Conservation (phyloP, 1,139 yeast genomes). For the Taiozyma onychis region DNA sequence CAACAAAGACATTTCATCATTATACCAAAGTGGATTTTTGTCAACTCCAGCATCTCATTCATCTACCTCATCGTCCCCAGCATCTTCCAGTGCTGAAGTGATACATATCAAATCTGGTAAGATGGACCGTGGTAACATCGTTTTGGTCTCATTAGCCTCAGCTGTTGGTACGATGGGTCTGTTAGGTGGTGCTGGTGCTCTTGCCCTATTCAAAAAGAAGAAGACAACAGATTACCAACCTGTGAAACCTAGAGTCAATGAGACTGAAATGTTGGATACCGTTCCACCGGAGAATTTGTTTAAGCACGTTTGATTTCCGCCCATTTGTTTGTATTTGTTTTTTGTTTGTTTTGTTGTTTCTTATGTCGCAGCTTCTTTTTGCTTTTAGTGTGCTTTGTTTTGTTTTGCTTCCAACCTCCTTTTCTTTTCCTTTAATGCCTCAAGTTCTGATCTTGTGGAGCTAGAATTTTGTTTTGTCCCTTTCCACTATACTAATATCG, state of each 20-base stretch:
- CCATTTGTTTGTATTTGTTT: not conserved
- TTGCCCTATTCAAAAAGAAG: conserved; percentile 46
- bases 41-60: conserved; percentile 20
- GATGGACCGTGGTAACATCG: conserved; percentile 65
- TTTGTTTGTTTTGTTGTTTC: not conserved
- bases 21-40: conserved; percentile 25
- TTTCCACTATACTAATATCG: not conserved
- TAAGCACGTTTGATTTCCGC: conserved; percentile 25
- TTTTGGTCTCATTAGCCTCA: conserved; percentile 81
- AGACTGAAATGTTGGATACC: conserved; percentile 54
- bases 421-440: not conserved
- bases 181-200: conserved; percentile 57
- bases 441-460: not conserved
- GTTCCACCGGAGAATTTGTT: conserved; percentile 57
- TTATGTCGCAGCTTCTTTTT: not conserved
- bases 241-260: conserved; percentile 43
- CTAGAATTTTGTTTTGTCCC: not conserved
- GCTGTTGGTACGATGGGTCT: conserved; percentile 76
- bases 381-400: not conserved
- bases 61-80: not conserved
- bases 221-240: conserved; percentile 36
- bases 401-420: not conserved
- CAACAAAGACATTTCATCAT: conserved; percentile 31
- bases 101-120: conserved; percentile 16
- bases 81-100: conserved; percentile 6